Evolutionary conservation across 2,329 filamentous ascomycete species (phyloP), one percentile per base, ranked within the genome.

Genomic region (Arthrobotrys sphaeroides): DNA sequence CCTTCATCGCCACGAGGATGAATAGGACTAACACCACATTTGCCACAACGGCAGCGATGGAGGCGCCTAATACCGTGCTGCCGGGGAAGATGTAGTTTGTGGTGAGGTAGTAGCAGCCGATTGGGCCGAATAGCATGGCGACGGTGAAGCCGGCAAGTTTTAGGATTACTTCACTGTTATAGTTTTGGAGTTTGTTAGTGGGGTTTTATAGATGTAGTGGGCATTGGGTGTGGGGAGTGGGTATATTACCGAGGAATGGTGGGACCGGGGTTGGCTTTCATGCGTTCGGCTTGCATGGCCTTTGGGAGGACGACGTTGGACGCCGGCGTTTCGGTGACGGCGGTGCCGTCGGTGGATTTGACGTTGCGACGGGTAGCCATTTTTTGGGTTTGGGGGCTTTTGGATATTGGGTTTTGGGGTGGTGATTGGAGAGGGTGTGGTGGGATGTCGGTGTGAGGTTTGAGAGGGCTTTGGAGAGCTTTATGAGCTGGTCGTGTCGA

Each of bases 1-100:
- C 95, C 76, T 87, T 89, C 87, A 97, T 94, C 2, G 95, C 95
- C 18, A 97, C 92, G 68, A 97, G 84, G 45, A 98, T 88, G 83
- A 98, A 99, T n/a, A 87, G 89, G 69, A 98, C 87, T 59, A 99
- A 85, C 2, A 99, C 93, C 1, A 96, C 87, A 80, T 99, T 99
- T 10, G 95, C 95, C 82, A 96, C 89, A 59, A 98, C 84, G 18
- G 95, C 95, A 0, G 95, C 95, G 33, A 91, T 85, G 0, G 89
- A 49, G 53, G 62, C 59, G 42, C 76, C 49, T 40, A 62, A 43
- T 47, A 51, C 26, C 43, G 47, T 81, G 84, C 67, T 84, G 94
- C 94, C 94, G 79, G 86, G 85, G 83, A 96, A 97, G 26, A 97
- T 79, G 0, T 85, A 87, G 80, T 94, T 87, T 26, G 96, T 86